Conservation (phyloP, 768 basidiomycete genomes). For the Amanita exitialis region DNA sequence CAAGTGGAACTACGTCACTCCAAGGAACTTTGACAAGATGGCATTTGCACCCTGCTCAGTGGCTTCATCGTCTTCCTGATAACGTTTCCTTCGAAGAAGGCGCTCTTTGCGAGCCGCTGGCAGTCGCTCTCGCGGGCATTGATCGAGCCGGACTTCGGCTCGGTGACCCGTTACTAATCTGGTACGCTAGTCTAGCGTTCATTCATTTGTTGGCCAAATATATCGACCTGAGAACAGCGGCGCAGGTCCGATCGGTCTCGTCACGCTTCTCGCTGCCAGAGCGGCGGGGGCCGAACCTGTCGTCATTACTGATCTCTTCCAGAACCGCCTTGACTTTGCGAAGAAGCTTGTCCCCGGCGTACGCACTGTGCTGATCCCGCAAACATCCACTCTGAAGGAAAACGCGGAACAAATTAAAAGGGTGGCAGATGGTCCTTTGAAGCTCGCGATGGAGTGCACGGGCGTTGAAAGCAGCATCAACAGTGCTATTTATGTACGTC, state of each 20-base stretch:
- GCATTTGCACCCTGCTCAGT: constrained; percentile 59
- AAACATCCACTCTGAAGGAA: constrained; percentile 33
- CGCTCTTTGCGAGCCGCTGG: constrained; percentile 55
- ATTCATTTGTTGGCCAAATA: background rate
- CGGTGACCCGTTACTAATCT: constrained; percentile 53
- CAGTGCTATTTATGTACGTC: constrained; percentile 43
- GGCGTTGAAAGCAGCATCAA: constrained; percentile 55
- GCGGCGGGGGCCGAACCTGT: constrained; percentile 65
- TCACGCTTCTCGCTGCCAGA: constrained; percentile 50
- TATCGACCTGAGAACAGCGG: constrained; percentile 27
- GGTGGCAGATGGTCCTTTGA: constrained; percentile 37
- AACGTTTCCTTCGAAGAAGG: constrained; percentile 59
- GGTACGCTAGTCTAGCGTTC: constrained; percentile 24
- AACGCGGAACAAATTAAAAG: constrained; percentile 43
- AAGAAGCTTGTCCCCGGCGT: constrained; percentile 51
- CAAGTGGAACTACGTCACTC: background rate
- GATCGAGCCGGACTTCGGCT: constrained; percentile 56
- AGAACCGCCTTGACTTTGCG: constrained; percentile 57
- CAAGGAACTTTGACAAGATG: constrained; percentile 53
- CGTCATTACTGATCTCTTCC: constrained; percentile 59
- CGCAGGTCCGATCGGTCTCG: constrained; percentile 58
- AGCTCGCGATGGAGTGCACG: constrained; percentile 52
- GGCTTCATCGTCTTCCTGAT: constrained; percentile 57
- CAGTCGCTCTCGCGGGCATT: constrained; percentile 59
- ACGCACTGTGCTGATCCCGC: constrained; percentile 43